phyloP scores from a whole-genome alignment of 345 rosid species.

The Bruguiera gymnorhiza region DNA sequence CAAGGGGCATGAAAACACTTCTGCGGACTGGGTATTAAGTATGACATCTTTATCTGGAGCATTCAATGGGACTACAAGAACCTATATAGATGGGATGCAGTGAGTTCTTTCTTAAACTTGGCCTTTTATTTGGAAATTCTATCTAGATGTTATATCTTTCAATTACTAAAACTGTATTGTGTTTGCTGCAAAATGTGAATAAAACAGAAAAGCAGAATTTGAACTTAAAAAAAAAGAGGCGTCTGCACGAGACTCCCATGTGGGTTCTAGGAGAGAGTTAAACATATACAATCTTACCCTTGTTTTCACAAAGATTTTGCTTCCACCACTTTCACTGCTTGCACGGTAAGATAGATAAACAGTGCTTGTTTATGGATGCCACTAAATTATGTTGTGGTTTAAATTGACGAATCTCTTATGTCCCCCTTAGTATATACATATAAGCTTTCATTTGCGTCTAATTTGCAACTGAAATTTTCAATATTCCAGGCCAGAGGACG shows the following conservation, averaged over 20 bases:
- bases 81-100: constrained; percentile 92
- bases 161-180: no score
- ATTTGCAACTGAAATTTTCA: constrained; percentile 2
- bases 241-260: no score
- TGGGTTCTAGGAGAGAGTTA: no score
- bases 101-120: constrained; percentile 37
- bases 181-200: no score
- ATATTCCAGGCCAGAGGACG: constrained; percentile 73
- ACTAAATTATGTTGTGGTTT: no score
- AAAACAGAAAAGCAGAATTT: neutral
- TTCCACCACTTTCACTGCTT: no score
- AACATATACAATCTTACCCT: no score
- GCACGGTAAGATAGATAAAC: no score
- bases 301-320: no score
- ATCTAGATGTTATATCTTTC: neutral
- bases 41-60: constrained; percentile 93
- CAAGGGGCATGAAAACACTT: constrained; percentile 67
- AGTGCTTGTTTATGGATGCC: no score
- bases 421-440: no score
- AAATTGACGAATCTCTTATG: no score
- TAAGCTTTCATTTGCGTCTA: neutral
- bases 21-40: constrained; percentile 92
- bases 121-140: neutral
- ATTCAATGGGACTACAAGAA: constrained; percentile 89
- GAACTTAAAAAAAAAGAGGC: neutral